A percentile compares a stretch with the other conserved stretches of the same genome.
phyloP scores from a whole-genome alignment of 768 basidiomycete genomes.

The Gloeophyllum trabeum region DNA sequence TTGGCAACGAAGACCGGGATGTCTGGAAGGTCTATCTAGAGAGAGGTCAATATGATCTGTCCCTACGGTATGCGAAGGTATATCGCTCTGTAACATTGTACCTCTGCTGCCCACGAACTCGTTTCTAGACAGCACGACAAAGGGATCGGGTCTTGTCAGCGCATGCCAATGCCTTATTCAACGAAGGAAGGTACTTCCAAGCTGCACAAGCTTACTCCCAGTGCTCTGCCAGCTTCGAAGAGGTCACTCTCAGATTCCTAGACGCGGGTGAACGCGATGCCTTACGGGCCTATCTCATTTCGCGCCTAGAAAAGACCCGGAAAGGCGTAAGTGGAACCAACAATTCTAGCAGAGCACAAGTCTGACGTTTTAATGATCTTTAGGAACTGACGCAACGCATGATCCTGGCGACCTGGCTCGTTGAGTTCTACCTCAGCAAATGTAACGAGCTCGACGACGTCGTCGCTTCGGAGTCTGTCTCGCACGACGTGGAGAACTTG shows the following conservation, averaged over 20 bases:
- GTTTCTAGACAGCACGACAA: conserved; percentile 67
- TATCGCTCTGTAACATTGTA: background rate
- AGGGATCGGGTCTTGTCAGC: conserved; percentile 74
- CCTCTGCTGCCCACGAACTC: background rate
- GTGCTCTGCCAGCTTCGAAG: conserved; percentile 81
- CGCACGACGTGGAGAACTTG: conserved; percentile 79
- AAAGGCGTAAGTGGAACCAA: conserved; percentile 50
- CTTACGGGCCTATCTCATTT: conserved; percentile 80
- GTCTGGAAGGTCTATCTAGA: conserved; percentile 89
- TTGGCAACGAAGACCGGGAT: conserved; percentile 84
- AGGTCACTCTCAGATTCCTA: conserved; percentile 82
- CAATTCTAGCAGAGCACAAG: no score
- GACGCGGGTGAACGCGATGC: conserved; percentile 88
- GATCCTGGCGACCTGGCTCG: conserved; percentile 97
- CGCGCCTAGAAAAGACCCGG: conserved; percentile 74
- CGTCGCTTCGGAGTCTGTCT: conserved; percentile 74
- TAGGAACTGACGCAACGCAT: conserved; percentile 91
- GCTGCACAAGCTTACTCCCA: conserved; percentile 90
- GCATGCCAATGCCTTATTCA: conserved; percentile 75
- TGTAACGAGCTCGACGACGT: conserved; percentile 94
- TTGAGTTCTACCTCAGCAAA: conserved; percentile 95
- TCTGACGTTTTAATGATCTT: no score
- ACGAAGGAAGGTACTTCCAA: conserved; percentile 73
- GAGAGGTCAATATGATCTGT: conserved; percentile 65
- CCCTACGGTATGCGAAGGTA: conserved; percentile 77